Percentiles rank a stretch among this genome's conserved stretches.
Conservation (phyloP, 495 filamentous ascomycete species). For the Acidiella bohemica region DNA sequence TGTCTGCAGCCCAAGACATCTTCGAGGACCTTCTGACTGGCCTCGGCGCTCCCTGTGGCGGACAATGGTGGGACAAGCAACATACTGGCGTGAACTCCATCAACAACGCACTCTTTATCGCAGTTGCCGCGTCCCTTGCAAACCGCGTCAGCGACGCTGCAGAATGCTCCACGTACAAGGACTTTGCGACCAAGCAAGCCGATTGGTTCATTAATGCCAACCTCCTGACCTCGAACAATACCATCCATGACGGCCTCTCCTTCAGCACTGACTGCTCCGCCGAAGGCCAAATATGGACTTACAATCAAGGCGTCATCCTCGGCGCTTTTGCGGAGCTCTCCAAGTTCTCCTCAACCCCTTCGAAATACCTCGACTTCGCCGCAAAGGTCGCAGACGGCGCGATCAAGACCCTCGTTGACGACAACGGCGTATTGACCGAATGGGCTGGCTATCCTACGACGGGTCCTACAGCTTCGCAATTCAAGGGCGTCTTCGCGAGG, state of each 20-base stretch:
- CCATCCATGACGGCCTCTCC: constrained; percentile 60
- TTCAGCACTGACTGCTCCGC: constrained; percentile 35
- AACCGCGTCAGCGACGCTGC: constrained; percentile 42
- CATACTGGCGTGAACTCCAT: constrained; percentile 54
- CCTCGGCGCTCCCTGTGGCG: constrained; percentile 37
- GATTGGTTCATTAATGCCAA: constrained; percentile 53
- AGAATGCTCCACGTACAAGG: constrained; percentile 40
- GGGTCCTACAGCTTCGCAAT: constrained; percentile 49
- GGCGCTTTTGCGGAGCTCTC: constrained; percentile 57
- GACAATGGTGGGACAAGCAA: constrained; percentile 56
- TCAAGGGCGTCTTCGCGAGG: constrained; percentile 68
- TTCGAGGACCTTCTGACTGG: constrained; percentile 42
- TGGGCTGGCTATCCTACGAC: constrained; percentile 47
- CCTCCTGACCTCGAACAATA: constrained; percentile 50
- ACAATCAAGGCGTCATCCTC: constrained; percentile 71
- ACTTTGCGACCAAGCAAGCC: constrained; percentile 47
- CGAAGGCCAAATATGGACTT: constrained; percentile 49
- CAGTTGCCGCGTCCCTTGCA: constrained; percentile 56
- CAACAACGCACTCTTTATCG: constrained; percentile 62
- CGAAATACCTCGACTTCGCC: constrained; percentile 41
- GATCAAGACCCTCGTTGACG: constrained; percentile 40
- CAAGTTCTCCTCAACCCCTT: constrained; percentile 40
- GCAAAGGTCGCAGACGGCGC: constrained; percentile 48
- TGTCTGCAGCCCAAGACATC: constrained; percentile 40
- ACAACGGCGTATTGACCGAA: constrained; percentile 52